phyloP scores from a whole-genome alignment of 768 basidiomycete species.

The Hortiboletus flavorubellus region DNA sequence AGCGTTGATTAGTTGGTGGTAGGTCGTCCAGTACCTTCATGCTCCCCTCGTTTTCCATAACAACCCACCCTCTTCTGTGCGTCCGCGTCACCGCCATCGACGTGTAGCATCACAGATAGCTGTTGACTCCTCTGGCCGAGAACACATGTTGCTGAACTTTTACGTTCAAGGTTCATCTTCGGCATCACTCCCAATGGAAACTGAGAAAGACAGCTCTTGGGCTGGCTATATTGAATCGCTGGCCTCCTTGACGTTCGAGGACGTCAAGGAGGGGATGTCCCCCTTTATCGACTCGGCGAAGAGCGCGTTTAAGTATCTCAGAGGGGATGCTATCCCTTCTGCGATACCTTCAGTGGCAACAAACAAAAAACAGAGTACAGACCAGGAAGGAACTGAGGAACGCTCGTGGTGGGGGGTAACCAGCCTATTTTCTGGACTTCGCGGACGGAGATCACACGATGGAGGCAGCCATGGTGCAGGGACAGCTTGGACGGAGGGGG shows the following conservation, averaged over 20 bases:
- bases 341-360: constrained; percentile 28
- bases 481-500: constrained; percentile 63
- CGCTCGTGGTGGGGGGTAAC: constrained; percentile 52
- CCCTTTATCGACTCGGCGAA: constrained; percentile 48
- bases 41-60: constrained; percentile 74
- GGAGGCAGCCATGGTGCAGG: constrained; percentile 36
- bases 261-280: constrained; percentile 43
- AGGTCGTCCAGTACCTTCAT: constrained; percentile 71
- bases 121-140: constrained; percentile 67
- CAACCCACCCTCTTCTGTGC: constrained; percentile 68
- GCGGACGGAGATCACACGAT: constrained; percentile 36
- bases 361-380: constrained; percentile 29
- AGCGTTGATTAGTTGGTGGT: neutral
- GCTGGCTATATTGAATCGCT: constrained; percentile 43
- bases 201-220: constrained; percentile 21
- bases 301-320: constrained; percentile 67
- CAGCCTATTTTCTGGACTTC: constrained; percentile 67
- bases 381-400: constrained; percentile 29
- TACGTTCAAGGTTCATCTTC: constrained; percentile 61
- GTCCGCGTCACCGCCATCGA: constrained; percentile 80
- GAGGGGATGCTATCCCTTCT: constrained; percentile 53
- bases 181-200: constrained; percentile 25
- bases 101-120: constrained; percentile 78
- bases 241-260: constrained; percentile 55
- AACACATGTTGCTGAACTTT: constrained; percentile 84